Base-by-base conservation (phyloP, 345 rosid genomes). In the Brassica cretica region DNA sequence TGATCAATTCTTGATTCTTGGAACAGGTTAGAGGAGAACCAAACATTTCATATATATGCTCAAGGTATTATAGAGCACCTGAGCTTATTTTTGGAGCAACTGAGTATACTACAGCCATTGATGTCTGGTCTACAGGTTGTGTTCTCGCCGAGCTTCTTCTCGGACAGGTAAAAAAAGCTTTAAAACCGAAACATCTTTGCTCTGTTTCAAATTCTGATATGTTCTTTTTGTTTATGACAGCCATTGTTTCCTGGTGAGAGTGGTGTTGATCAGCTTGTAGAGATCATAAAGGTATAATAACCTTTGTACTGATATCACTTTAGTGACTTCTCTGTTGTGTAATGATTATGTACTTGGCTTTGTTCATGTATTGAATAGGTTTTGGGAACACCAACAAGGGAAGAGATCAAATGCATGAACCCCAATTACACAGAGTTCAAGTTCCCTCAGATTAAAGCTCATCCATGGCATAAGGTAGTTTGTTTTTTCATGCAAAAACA, bases 371-470 rank as follows among this genome's bases (percentile, higher is more conserved):
- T 27, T 44, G 44, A 41, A 35, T 72, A 94, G 97, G 95, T 92
- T 75, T 80, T 94, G 82, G 98, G 98, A 66, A 94, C 97, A 49
- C 98, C 98, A 68, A 94, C 98, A 53, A 83, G 97, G 72, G 98
- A 94, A 81, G 98, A 94, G 85, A 94, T 94, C 76, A 94, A 94
- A 83, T 94, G 98, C 88, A 94, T 94, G 98, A 94, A 94, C 79
- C 97, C 98, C 30, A 92, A 89, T 80, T 94, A 94, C 73, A 94
- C 98, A 0, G 96, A 92, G 76, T 94, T 92, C 77, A 92, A 93
- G 80, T 94, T 93, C 70, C 97, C 99, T 6, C 98, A 92, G 82
- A 94, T 92, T 79, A 94, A 94, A 79, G 90, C 96, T 70, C 99
- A 92, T 76, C 98, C 99, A 35, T 94, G 99, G 98, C 97, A 92